A percentile compares a stretch with the other conserved stretches of the same genome.
Conservation (phyloP, 176 grass and related monocot genomes). For the Musa beccarii region DNA sequence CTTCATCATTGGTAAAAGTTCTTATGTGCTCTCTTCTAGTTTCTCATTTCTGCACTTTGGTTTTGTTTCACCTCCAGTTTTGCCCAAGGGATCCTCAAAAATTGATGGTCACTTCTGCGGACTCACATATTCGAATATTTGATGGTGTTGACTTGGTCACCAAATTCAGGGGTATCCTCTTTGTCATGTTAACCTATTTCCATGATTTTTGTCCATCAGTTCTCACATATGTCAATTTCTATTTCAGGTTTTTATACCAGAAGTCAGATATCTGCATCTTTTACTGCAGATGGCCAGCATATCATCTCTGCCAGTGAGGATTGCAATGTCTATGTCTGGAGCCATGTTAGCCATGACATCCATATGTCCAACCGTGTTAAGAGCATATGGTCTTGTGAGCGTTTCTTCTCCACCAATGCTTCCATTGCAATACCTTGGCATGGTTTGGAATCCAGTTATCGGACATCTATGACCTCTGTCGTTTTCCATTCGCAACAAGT, state of each 20-base stretch:
- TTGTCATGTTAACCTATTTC: background rate
- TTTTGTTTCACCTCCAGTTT: conserved; percentile 42
- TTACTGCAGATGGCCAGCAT: conserved; percentile 62
- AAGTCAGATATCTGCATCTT: conserved; percentile 51
- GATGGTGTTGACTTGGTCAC: conserved; percentile 53
- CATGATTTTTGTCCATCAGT: background rate
- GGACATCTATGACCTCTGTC: background rate
- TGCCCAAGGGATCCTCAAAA: conserved; percentile 52
- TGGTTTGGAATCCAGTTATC: conserved; percentile 17
- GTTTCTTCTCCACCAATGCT: conserved; percentile 48
- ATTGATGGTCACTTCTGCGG: conserved; percentile 81
- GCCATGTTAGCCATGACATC: conserved; percentile 44
- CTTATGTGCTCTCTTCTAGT: background rate
- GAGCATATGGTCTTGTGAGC: conserved; percentile 65
- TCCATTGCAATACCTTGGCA: conserved; percentile 77
- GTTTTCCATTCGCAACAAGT: conserved; percentile 6
- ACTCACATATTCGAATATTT: conserved; percentile 76
- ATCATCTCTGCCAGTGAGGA: conserved; percentile 70
- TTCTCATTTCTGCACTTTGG: conserved; percentile 16
- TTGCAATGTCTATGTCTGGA: conserved; percentile 73
- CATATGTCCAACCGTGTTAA: conserved; percentile 44
- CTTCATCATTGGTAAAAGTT: background rate
- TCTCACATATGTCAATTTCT: background rate
- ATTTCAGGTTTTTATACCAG: conserved; percentile 46
- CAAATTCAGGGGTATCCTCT: conserved; percentile 53